Conservation (phyloP, 148 eudicot genomes). For the Camellia sinensis region DNA sequence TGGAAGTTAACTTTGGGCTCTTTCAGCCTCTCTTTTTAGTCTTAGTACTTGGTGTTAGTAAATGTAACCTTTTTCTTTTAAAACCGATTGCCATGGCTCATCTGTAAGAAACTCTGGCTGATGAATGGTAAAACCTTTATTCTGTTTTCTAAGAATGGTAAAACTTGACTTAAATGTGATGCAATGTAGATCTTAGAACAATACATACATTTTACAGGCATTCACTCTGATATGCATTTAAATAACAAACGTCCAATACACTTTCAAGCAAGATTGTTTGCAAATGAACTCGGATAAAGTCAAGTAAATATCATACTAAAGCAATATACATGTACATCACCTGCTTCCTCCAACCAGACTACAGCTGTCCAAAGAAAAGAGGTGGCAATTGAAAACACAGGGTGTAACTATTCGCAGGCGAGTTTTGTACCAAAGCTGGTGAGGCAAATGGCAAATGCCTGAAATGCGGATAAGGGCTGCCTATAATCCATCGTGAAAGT, state of each 20-base stretch:
- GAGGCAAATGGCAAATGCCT: conserved; percentile 93
- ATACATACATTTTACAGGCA: neutral
- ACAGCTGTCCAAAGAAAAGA: neutral
- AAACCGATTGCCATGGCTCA: conserved; percentile 13
- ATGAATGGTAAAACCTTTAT: conserved; percentile 8
- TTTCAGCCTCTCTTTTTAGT: conserved; percentile 1
- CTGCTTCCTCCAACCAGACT: too few species aligned
- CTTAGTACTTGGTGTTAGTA: conserved; percentile 27
- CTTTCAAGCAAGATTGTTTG: neutral
- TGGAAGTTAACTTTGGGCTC: conserved; percentile 10
- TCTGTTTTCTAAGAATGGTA: neutral
- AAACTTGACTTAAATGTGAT: conserved; percentile 5
- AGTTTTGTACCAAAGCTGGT: conserved; percentile 96
- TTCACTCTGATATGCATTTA: neutral
- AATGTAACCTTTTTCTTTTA: conserved; percentile 20
- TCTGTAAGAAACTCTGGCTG: conserved; percentile 12
- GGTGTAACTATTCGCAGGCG: conserved; percentile 37
- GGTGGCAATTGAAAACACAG: neutral
- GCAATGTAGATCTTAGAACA: neutral
- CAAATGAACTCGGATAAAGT: neutral
- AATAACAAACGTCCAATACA: neutral
- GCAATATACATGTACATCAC: neutral
- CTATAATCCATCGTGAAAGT: conserved; percentile 92
- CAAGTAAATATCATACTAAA: neutral
- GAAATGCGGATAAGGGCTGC: conserved; percentile 90